phyloP scores from a whole-genome alignment of 306 rosid genomes.

The Rubus parviflorus region DNA sequence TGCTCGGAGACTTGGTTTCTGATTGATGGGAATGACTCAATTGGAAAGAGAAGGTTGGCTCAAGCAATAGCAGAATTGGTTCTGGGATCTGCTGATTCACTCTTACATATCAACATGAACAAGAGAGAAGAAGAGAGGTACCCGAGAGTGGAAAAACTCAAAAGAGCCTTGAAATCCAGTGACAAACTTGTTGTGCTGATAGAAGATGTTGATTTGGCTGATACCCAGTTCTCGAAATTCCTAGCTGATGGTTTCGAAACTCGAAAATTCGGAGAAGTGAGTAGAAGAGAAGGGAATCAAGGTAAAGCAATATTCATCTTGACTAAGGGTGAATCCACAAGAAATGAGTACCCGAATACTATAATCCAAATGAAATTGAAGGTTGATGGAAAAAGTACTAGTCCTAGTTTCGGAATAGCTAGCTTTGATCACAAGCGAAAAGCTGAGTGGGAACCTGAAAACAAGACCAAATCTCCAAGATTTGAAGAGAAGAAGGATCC shows the following conservation, averaged over 20 bases:
- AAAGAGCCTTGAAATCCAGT: constrained; percentile 49
- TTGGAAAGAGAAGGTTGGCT: constrained; percentile 76
- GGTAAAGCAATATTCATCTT: constrained; percentile 57
- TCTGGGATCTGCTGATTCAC: constrained; percentile 59
- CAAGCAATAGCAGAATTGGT: constrained; percentile 68
- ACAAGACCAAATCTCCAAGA: constrained; percentile 53
- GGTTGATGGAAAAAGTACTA: constrained; percentile 34
- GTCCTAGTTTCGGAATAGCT: constrained; percentile 37
- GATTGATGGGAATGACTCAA: constrained; percentile 67
- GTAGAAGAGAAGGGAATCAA: constrained; percentile 24
- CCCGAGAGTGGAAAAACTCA: constrained; percentile 37
- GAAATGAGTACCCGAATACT: constrained; percentile 37
- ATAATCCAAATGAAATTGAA: constrained; percentile 59
- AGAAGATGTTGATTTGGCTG: constrained; percentile 68
- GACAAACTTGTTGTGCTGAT: constrained; percentile 64
- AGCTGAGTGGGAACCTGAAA: constrained; percentile 56
- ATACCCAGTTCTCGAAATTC: constrained; percentile 59
- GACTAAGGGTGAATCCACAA: constrained; percentile 43
- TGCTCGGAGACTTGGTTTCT: constrained; percentile 63
- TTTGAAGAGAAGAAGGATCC: constrained; percentile 41
- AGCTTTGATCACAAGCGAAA: constrained; percentile 62
- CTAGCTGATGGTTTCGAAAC: constrained; percentile 55
- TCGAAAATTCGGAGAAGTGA: constrained; percentile 51
- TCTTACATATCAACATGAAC: constrained; percentile 52
- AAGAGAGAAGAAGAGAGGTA: constrained; percentile 34